These are phyloP conservation scores for Albatrellus ellisii DNA, from an alignment of 768 basidiomycete species.

Conservation along the genomic window DNA sequence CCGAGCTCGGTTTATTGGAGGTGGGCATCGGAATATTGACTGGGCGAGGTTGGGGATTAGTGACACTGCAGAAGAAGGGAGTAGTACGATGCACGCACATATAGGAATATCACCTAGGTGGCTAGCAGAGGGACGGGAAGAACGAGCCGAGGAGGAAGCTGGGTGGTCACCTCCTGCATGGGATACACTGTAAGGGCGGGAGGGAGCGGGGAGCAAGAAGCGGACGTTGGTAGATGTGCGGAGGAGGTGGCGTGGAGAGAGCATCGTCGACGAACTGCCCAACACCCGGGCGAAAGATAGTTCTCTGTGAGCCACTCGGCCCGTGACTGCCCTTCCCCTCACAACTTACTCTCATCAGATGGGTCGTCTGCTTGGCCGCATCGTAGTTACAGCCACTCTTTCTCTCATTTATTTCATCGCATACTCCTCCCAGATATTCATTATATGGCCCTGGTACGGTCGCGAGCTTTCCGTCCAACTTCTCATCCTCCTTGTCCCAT, in stretches of 20 bases:
- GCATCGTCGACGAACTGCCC: neutral
- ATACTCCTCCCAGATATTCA: constrained; percentile 78
- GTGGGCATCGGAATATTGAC: constrained; percentile 9
- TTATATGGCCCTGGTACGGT: constrained; percentile 93
- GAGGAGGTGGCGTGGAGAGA: neutral
- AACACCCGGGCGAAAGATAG: neutral
- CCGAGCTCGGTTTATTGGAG: neutral
- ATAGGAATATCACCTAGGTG: constrained; percentile 10
- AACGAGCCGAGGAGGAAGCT: neutral
- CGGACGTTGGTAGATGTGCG: no score
- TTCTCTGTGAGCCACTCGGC: neutral
- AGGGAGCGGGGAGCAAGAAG: no score
- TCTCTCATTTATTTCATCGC: constrained; percentile 77
- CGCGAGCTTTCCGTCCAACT: constrained; percentile 60
- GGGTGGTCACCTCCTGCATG: neutral
- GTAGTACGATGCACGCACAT: constrained; percentile 1
- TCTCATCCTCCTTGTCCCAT: constrained; percentile 64
- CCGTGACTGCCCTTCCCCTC: neutral
- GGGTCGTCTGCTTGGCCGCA: constrained; percentile 38
- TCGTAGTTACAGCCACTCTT: constrained; percentile 58
- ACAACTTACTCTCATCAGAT: constrained; percentile 16
- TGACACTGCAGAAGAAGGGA: neutral
- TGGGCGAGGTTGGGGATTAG: neutral
- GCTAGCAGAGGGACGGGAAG: constrained; percentile 5
- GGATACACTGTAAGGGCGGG: no score